phyloP scores from a whole-genome alignment of 1,284 basidiomycete species.

The Bjerkandera adusta region DNA sequence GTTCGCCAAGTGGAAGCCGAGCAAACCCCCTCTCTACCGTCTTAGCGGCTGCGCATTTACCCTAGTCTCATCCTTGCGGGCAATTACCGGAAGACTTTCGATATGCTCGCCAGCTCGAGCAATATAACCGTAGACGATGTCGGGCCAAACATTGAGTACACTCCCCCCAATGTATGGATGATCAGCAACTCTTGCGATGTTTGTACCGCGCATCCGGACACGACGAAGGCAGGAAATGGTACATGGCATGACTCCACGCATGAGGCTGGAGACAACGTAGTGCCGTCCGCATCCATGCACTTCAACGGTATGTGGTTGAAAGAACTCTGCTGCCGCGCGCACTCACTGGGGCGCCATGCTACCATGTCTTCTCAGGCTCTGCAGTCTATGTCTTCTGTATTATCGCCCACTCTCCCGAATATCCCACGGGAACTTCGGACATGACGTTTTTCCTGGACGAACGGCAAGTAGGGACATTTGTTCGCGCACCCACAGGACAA shows the following conservation, averaged over 20 bases:
- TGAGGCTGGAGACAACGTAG: not conserved
- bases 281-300: not conserved
- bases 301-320: too few relatives aligned
- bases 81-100: too few relatives aligned
- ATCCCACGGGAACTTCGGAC: slow-evolving; percentile 26
- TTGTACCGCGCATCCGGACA: slow-evolving; percentile 26
- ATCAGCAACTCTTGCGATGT: slow-evolving; percentile 20
- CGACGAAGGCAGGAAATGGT: slow-evolving; percentile 13
- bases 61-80: too few relatives aligned
- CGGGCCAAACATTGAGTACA: slow-evolving; percentile 31
- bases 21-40: too few relatives aligned
- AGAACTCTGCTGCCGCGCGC: not conserved
- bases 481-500: slow-evolving; percentile 18
- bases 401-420: slow-evolving; percentile 21
- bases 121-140: slow-evolving; percentile 45
- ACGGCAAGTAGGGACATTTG: slow-evolving; percentile 26
- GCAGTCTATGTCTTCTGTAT: slow-evolving; percentile 33
- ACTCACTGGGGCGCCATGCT: too few relatives aligned
- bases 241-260: slow-evolving; percentile 27
- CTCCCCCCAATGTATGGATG: slow-evolving; percentile 33
- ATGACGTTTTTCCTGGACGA: slow-evolving; percentile 38
- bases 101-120: too few relatives aligned
- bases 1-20: too few relatives aligned
- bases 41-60: too few relatives aligned
- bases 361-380: slow-evolving; percentile 25